Evolutionary conservation across 2,329 filamentous ascomycete genomes (phyloP).

Genomic region (Penicillium psychrosexuale): DNA sequence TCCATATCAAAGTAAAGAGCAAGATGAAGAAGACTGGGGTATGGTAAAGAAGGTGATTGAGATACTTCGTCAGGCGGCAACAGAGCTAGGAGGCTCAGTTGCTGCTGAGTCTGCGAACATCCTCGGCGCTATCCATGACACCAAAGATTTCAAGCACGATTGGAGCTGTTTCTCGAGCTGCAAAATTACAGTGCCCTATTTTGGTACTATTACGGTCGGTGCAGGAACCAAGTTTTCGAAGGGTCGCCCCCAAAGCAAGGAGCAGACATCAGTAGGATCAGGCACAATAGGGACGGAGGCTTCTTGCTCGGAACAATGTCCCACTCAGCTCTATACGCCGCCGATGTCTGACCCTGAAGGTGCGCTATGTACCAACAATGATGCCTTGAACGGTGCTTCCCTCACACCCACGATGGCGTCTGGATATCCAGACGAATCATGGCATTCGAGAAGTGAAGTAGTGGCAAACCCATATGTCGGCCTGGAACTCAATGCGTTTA

Average conservation of each 20-base stretch:
- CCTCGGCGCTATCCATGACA: conserved; percentile 37
- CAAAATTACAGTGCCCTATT: conserved; percentile 47
- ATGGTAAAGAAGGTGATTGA: conserved; percentile 33
- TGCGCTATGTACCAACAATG: not conserved
- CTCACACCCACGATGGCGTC: not conserved
- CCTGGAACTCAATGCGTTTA: conserved; percentile 23
- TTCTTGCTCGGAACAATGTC: conserved; percentile 7
- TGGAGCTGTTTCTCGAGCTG: conserved; percentile 23
- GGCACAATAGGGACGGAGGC: not conserved
- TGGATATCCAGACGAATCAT: conserved; percentile 17
- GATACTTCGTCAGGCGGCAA: conserved; percentile 33
- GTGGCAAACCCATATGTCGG: conserved; percentile 17
- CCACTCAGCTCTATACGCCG: conserved; percentile 24
- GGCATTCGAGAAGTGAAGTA: conserved; percentile 21
- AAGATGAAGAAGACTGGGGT: conserved; percentile 38
- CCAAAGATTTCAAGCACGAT: conserved; percentile 17
- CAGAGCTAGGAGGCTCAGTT: conserved; percentile 40
- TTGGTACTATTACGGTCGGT: conserved; percentile 44
- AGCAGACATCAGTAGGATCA: conserved; percentile 13
- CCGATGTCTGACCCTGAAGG: conserved; percentile 23
- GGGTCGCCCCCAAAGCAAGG: conserved; percentile 1
- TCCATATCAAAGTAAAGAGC: conserved; percentile 23
- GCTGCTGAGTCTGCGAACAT: conserved; percentile 44
- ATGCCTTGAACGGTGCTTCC: not conserved
- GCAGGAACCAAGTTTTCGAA: conserved; percentile 33